Conservation (phyloP, 1,284 basidiomycete species). For the Sanghuangporus baumii region DNA sequence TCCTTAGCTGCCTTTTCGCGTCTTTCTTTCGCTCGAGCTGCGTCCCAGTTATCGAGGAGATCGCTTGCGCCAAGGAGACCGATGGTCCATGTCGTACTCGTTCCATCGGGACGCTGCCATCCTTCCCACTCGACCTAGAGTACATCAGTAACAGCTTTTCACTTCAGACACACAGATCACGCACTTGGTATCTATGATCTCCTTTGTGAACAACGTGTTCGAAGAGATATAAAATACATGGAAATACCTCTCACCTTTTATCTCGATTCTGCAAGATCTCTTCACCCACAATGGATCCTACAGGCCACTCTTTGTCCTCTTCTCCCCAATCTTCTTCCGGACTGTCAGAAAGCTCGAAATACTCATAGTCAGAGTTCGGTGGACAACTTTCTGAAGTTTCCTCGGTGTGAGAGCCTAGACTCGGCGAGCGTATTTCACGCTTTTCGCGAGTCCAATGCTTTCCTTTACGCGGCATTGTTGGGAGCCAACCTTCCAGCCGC, state of each 20-base stretch:
- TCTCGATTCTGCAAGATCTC: not conserved
- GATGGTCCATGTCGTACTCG: constrained; percentile 12
- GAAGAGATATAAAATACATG: not conserved
- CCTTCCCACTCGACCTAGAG: constrained; percentile 13
- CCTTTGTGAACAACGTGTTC: not conserved
- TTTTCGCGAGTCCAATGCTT: not conserved
- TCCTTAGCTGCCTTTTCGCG: not conserved
- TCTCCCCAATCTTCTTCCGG: not conserved
- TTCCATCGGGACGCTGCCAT: constrained; percentile 12
- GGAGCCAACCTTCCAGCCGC: not conserved
- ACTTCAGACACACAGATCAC: not conserved
- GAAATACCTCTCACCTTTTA: not conserved
- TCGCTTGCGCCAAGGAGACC: not conserved
- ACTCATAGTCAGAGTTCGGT: not conserved
- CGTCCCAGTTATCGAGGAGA: not conserved
- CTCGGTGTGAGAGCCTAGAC: not conserved
- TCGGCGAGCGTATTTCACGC: not conserved
- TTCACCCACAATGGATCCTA: not conserved
- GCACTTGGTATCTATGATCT: not conserved
- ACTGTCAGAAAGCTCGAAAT: not conserved
- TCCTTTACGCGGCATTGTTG: not conserved
- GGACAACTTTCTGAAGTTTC: not conserved
- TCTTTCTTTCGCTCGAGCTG: not conserved
- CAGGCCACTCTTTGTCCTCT: not conserved
- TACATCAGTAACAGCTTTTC: not conserved